Evolutionary conservation across 2,329 filamentous ascomycete species (phyloP), one percentile per base, ranked within the genome.

Genomic region (Colletotrichum sp.): DNA sequence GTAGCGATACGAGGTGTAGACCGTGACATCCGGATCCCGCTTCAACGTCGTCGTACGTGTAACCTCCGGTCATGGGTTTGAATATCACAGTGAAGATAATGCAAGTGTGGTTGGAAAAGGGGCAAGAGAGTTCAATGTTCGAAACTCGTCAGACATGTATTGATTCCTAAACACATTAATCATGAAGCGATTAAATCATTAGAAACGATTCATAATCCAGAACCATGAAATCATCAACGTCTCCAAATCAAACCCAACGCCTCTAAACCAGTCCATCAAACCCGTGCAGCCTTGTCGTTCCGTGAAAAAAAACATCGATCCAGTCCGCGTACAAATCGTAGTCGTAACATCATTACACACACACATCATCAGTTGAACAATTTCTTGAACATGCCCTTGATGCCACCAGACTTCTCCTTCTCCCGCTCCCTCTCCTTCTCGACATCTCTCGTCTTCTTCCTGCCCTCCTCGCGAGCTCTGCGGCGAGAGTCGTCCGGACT

Each of bases 321-420:
- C 30, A 21, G 24, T 89, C 81, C 58, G 79, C 84, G 72, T 87
- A 84, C 71, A 85, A 26, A 21, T 76, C 38, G 38, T 73, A 63
- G 60, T 64, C 73, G 34, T 75, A 73, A 43, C 26, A 73, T 73
- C 73, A 65, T 73, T 76, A 76, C 72, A 65, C 64, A 63, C 43
- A 52, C 24, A 28, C 36, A 28, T 68, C 71, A 73, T 60, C 72
- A 84, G n/a, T 77, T 79, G 71, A 87, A 86, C 12, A 86, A 36
- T 75, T 81, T 84, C 81, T 84, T 86, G 48, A 86, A 81, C n/a
- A 82, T 78, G 10, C 81, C 83, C 74, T 82, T 83, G 70, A 87
- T 72, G 2, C 84, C 84, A 9, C 80, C 77, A 2, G 79, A 58
- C 73, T 83, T 83, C 76, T 85, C 82, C 67, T 74, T 74, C 72